phyloP scores from a whole-genome alignment of 306 rosid species.

The Chamaecrista fasciculata region DNA sequence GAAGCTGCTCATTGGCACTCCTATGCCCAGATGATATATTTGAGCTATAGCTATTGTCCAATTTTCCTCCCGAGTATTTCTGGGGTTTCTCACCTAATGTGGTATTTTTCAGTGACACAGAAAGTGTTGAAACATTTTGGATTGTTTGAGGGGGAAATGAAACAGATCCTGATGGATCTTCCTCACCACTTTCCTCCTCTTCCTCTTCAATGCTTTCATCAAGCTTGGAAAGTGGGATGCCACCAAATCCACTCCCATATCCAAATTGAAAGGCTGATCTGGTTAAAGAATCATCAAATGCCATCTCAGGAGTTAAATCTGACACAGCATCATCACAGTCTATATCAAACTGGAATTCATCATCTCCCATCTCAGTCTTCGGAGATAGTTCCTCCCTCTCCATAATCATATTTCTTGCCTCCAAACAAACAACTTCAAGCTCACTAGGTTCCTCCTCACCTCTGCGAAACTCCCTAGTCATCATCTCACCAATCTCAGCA shows the following conservation, averaged over 20 bases:
- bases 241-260: slow-evolving; percentile 45
- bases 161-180: slow-evolving; percentile 39
- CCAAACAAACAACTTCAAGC: slow-evolving; percentile 85
- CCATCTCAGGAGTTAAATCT: slow-evolving; percentile 30
- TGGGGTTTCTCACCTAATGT: slow-evolving; percentile 56
- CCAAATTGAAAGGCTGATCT: slow-evolving; percentile 49
- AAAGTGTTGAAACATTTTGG: slow-evolving; percentile 53
- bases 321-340: slow-evolving; percentile 63
- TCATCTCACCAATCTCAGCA: slow-evolving; percentile 97
- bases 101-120: slow-evolving; percentile 64
- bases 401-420: slow-evolving; percentile 61
- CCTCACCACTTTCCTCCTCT: slow-evolving; percentile 57
- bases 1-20: slow-evolving; percentile 94
- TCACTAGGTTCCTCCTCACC: slow-evolving; percentile 98
- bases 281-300: slow-evolving; percentile 40
- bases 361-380: slow-evolving; percentile 44
- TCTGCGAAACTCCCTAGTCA: slow-evolving; percentile 82
- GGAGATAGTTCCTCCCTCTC: slow-evolving; percentile 76
- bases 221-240: slow-evolving; percentile 62
- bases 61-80: slow-evolving; percentile 45
- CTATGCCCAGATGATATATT: slow-evolving; percentile 76
- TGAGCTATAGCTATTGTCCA: slow-evolving; percentile 44
- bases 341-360: slow-evolving; percentile 65
- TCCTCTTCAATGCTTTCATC: slow-evolving; percentile 84
- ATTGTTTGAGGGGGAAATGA: slow-evolving; percentile 30